These are phyloP conservation scores for Alternaria panax DNA, from an alignment of 2,329 filamentous ascomycete genomes.

Conservation along the genomic window DNA sequence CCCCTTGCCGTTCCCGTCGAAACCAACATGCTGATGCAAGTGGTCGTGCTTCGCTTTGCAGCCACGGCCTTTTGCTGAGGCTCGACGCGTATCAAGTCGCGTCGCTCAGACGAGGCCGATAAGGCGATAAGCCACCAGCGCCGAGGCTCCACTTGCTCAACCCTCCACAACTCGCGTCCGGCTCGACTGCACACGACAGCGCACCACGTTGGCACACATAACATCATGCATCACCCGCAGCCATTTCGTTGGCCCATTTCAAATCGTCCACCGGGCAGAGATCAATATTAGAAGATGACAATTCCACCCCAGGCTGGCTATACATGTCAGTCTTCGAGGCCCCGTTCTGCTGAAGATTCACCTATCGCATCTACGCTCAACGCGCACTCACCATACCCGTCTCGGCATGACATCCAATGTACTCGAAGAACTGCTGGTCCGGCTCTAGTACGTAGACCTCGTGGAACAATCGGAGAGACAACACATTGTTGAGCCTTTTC, in stretches of 20 bases:
- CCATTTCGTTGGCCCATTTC: neutral
- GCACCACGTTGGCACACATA: neutral
- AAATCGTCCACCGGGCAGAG: neutral
- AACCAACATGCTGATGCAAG: neutral
- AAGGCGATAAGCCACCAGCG: conserved; percentile 29
- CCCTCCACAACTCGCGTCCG: neutral
- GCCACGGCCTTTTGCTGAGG: neutral
- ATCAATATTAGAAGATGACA: neutral
- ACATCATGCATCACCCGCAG: neutral
- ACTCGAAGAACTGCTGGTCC: conserved; percentile 55
- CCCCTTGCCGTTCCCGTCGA: neutral
- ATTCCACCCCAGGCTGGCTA: neutral
- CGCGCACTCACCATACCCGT: conserved; percentile 44
- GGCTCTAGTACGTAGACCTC: conserved; percentile 52
- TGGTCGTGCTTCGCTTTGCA: neutral
- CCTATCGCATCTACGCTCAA: neutral
- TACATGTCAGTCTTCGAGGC: neutral
- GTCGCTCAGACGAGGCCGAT: conserved; percentile 20
- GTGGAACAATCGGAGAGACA: conserved; percentile 52
- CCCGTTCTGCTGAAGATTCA: neutral
- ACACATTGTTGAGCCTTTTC: conserved; percentile 46
- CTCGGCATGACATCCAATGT: conserved; percentile 51
- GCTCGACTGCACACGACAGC: neutral
- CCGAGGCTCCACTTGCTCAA: conserved; percentile 4
- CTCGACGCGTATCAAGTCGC: conserved; percentile 9